A percentile compares a stretch with the other conserved stretches of the same genome.
phyloP scores from a whole-genome alignment of 208 protist genomes.

The Hexamita inflata region DNA sequence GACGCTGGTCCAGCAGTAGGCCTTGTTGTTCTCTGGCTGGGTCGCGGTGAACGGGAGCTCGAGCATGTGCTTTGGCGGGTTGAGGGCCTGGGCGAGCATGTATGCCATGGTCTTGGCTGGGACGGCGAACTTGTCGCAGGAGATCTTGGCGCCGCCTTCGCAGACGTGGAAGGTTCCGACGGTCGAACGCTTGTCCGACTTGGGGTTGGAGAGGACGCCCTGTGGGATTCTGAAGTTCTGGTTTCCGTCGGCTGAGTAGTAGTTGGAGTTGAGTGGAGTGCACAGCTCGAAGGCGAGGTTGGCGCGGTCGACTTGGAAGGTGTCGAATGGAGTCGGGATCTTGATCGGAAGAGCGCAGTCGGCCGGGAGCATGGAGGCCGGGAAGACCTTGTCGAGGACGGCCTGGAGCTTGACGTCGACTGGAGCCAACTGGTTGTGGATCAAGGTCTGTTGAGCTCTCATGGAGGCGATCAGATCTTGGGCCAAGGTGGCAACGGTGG shows the following conservation, averaged over 20 bases:
- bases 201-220: constrained; percentile 45
- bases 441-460: not conserved
- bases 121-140: constrained; percentile 43
- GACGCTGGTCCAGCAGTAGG: constrained; percentile 37
- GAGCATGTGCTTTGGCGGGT: constrained; percentile 32
- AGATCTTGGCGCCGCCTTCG: constrained; percentile 35
- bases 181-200: constrained; percentile 44
- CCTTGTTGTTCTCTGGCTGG: not conserved
- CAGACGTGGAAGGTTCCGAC: constrained; percentile 47
- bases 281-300: constrained; percentile 9
- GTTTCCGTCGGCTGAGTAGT: not conserved
- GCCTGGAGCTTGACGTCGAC: not conserved
- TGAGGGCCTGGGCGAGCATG: constrained; percentile 30
- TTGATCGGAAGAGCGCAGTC: not conserved
- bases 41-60: constrained; percentile 36
- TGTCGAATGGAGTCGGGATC: not conserved
- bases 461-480: not conserved
- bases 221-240: not conserved
- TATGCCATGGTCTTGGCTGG: constrained; percentile 27
- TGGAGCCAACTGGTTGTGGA: not conserved
- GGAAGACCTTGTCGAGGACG: constrained; percentile 9
- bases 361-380: not conserved
- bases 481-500: not conserved
- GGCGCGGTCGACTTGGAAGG: constrained; percentile 13
- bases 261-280: constrained; percentile 1